Percentiles rank a stretch among this genome's conserved stretches.
Evolutionary conservation across 2,329 filamentous ascomycete genomes (phyloP).

Genomic region (Aureobasidium pullulans): DNA sequence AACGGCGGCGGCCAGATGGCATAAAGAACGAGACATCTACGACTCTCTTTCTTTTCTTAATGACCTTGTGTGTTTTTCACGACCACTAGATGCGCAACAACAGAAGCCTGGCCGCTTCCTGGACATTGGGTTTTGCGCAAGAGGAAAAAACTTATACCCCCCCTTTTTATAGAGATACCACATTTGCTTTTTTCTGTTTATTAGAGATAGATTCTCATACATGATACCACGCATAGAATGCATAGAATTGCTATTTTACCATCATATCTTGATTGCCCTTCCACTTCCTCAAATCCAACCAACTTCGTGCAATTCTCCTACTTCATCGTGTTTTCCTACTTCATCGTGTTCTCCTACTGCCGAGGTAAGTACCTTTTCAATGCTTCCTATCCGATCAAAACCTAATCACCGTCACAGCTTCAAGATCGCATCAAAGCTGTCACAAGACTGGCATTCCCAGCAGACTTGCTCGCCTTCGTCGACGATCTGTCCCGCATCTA

Average conservation of each 20-base stretch:
- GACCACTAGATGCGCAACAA: slow-evolving; percentile 7
- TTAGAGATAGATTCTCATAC: slow-evolving; percentile 1
- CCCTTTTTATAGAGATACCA: neutral
- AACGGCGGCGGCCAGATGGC: slow-evolving; percentile 16
- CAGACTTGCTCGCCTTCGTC: neutral
- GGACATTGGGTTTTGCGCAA: neutral
- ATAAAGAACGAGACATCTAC: slow-evolving; percentile 6
- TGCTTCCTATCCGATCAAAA: neutral
- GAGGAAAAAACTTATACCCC: neutral
- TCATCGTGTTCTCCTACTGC: neutral
- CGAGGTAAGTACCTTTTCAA: neutral
- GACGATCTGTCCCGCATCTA: neutral
- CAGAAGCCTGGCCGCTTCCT: slow-evolving; percentile 3
- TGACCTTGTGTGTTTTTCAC: slow-evolving; percentile 6
- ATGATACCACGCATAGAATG: slow-evolving; percentile 12
- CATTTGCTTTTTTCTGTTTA: slow-evolving; percentile 1
- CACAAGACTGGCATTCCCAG: neutral
- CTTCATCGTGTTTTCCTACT: neutral
- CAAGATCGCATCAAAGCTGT: neutral
- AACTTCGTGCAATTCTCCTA: too few relatives aligned
- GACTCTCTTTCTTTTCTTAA: neutral
- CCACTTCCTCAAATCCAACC: neutral
- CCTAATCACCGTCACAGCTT: neutral
- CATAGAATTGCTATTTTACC: slow-evolving; percentile 7
- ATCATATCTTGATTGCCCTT: neutral